These are phyloP conservation scores for Asterionellopsis glacialis DNA, from an alignment of 108 stramenopile genomes.

Conservation along the genomic window DNA sequence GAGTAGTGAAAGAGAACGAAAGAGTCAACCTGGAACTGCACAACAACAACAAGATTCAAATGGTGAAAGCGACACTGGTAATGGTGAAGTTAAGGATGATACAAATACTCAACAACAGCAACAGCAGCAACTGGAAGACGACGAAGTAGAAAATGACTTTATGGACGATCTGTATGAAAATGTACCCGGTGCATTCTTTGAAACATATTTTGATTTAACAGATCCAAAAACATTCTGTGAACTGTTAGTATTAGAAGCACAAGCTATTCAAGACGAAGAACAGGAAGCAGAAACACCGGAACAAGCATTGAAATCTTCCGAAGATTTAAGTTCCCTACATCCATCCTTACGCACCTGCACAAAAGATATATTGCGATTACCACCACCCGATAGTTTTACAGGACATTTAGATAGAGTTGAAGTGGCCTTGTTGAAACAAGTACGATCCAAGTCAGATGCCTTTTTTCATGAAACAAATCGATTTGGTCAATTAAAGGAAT, in stretches of 20 bases:
- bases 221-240: conserved; percentile 71
- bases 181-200: conserved; percentile 64
- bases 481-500: conserved; percentile 64
- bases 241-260: conserved; percentile 41
- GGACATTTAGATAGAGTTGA: conserved; percentile 75
- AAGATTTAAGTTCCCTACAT: neutral
- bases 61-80: neutral
- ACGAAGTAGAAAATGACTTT: conserved; percentile 6
- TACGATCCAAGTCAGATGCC: conserved; percentile 60
- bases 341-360: conserved; percentile 31
- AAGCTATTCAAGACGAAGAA: conserved; percentile 1
- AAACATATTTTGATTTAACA: conserved; percentile 73
- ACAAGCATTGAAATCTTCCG: neutral
- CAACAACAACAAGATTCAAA: neutral
- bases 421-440: conserved; percentile 72
- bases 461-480: conserved; percentile 88
- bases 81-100: neutral
- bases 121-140: conserved; percentile 1
- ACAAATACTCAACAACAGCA: neutral
- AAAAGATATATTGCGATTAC: conserved; percentile 48
- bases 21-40: neutral
- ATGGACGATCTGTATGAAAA: conserved; percentile 7
- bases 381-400: conserved; percentile 63
- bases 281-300: conserved; percentile 30
- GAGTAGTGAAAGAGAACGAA: neutral